These are phyloP conservation scores for Rheum nobile DNA, from an alignment of 148 eudicot species.

Conservation along the genomic window DNA sequence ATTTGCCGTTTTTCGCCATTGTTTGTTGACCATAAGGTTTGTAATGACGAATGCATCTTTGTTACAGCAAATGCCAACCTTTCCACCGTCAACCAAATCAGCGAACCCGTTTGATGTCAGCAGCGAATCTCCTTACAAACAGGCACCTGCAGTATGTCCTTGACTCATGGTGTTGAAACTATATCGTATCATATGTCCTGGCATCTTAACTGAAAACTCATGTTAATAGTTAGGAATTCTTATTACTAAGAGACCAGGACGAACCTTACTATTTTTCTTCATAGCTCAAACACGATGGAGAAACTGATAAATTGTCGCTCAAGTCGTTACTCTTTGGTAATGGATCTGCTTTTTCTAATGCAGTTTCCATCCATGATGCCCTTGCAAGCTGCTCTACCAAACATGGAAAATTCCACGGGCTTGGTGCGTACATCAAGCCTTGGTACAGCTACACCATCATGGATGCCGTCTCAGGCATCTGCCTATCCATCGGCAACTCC, in stretches of 20 bases:
- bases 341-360: conserved; percentile 11
- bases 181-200: background rate
- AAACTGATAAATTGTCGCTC: background rate
- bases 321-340: background rate
- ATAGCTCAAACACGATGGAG: background rate
- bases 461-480: conserved; percentile 35
- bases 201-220: background rate
- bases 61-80: conserved; percentile 42
- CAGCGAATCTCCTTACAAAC: conserved; percentile 41
- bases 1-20: background rate
- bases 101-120: conserved; percentile 72
- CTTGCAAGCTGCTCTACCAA: conserved; percentile 69
- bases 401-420: conserved; percentile 36
- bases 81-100: conserved; percentile 35
- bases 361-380: conserved; percentile 83
- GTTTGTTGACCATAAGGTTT: conserved; percentile 1
- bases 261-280: background rate
- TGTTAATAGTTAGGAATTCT: background rate
- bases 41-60: conserved; percentile 1
- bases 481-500: conserved; percentile 39
- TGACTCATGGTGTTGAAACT: background rate
- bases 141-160: conserved; percentile 42
- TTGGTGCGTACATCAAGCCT: conserved; percentile 32
- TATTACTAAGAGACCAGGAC: background rate
- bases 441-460: conserved; percentile 27